Evolutionary conservation across 208 protist genomes (phyloP), one percentile per base, ranked within the genome.

Genomic region (Lotmaria passim): DNA sequence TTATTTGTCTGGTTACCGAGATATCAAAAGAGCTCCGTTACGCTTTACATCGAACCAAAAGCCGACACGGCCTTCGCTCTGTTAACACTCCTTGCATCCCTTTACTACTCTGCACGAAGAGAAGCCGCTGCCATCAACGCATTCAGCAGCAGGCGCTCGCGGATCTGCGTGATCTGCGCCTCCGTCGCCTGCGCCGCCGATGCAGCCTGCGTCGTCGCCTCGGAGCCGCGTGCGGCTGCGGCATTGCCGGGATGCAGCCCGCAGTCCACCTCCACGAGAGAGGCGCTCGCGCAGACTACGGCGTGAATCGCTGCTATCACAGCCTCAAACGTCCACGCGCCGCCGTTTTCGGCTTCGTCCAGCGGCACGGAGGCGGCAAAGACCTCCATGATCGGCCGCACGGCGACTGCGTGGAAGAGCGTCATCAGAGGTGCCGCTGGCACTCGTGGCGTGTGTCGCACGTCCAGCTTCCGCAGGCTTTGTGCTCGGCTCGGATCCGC

Each of bases 131-230:
- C 58, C 55, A 82, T 56, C 30, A 86, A 55, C 12, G 82, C 79
- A 64, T 93, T 90, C 43, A 90, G 51, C 34, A 90, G 58, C 21
- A 93, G 57, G 5, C 77, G 75, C 53, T 81, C 79, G 15, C 75
- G 72, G 19, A 86, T 79, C 26, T 82, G 67, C 17, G 56, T 79
- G 21, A 87, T 62, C 70, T 17, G 43, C 5, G 24, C 60, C 24
- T 39, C 57, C 31, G 38, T 50, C 19, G 67, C 33, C 62, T 64
- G 24, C 52, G 30, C 19, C 44, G 47, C 58, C 71, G 47, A 41
- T 62, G 53, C 28, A 72, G 62, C 38, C 47, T 67, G 21, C 34
- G 2, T 8, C 62, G 10, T 46, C 33, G n/a, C n/a, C n/a, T n/a
- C n/a, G n/a, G n/a, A n/a, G n/a, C n/a, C n/a, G n/a, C n/a, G n/a